Evolutionary conservation across 1,139 yeast genomes (phyloP), one percentile per base, ranked within the genome.

Genomic region (Yamadazyma dushanensis): DNA sequence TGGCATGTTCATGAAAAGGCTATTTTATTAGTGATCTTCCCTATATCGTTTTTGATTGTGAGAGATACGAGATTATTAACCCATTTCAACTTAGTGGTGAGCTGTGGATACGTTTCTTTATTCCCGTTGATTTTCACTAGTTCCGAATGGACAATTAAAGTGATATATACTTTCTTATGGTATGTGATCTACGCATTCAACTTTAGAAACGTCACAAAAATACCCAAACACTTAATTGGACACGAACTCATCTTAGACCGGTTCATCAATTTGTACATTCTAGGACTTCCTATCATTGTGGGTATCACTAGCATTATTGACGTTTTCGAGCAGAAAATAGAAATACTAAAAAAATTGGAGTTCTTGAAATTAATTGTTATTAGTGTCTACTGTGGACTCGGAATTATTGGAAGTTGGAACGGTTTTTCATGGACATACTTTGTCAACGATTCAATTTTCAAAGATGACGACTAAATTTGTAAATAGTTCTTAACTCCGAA

Each of bases 1-100:
- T 92, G 97, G 97, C 98, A 92, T 57, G 98, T 92, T 17, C 98
- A 92, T 62, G 98, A 90, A 60, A 92, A 92, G 71, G 98, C 98
- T 0, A 80, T 92, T 26, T 73, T 94, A 66, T 61, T 89, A 21
- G 83, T 90, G 2, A 85, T 92, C n/a, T 76, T 94, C 53, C 98
- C 99, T 1, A 79, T 88, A 55, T 74, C 94, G 4, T 84, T 92
- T 56, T 61, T 90, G 25, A 86, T 84, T 2, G 70, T 82, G 10
- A 71, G 76, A 24, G 96, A 89, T 53, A 74, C 83, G 41, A 73
- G 94, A 36, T 63, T 89, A 25, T 61, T 90, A 33, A 75, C 80
- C 5, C 80, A 92, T 0, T 84, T 78, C 52, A 75, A 79, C 53
- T 59, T 80, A 6, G 66, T 90, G 32, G 80, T 82, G 1, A 78